Conservation (phyloP, 73 alveolate species). For the Tetrahymena elliotti region DNA sequence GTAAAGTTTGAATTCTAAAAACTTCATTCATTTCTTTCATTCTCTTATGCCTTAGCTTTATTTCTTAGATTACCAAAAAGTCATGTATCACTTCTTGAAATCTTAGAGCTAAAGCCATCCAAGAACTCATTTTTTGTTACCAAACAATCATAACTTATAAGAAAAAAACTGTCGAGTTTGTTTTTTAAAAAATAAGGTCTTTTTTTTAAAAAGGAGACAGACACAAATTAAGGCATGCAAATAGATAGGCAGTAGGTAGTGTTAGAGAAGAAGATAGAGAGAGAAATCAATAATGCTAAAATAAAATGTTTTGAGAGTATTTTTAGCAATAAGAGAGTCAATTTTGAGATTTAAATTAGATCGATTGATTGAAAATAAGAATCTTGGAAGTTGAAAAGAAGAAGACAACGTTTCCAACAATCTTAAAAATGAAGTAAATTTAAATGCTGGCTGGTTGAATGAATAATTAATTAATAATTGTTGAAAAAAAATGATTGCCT, state of each 20-base stretch:
- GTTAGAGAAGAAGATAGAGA: not conserved
- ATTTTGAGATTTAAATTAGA: not conserved
- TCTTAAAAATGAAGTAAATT: no score
- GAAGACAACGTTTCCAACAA: not conserved
- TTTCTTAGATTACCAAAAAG: not conserved
- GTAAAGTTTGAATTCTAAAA: not conserved
- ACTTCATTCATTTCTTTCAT: no score
- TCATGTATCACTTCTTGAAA: not conserved
- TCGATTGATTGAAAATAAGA: not conserved
- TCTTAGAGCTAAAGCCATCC: not conserved
- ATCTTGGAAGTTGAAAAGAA: not conserved
- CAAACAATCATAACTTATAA: not conserved
- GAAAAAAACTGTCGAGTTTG: not conserved
- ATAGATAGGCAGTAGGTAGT: not conserved
- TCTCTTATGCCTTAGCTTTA: not conserved
- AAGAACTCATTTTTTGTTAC: not conserved
- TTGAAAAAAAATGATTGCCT: slow-evolving; percentile 40
- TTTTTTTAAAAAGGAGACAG: not conserved
- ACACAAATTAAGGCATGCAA: not conserved
- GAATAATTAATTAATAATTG: not conserved
- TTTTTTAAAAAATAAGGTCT: not conserved
- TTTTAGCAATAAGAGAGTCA: no score
- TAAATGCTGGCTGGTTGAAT: not conserved
- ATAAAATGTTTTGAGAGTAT: not conserved
- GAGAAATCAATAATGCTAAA: not conserved